A percentile compares a stretch with the other conserved stretches of the same genome.
phyloP scores from a whole-genome alignment of 1,284 basidiomycete species.

The Ceratobasidium sp. region DNA sequence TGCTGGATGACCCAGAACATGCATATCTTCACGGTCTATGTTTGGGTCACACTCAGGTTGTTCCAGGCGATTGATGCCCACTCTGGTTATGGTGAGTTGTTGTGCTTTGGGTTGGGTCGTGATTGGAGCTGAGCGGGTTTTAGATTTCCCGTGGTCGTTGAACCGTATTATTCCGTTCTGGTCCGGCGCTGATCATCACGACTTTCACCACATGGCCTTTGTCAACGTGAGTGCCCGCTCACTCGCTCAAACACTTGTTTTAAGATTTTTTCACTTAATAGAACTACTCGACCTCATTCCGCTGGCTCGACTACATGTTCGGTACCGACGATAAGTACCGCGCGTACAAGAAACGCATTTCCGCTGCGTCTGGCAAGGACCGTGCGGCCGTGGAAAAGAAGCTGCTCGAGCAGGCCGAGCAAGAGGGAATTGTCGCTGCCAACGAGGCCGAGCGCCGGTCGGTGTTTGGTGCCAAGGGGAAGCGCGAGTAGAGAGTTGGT shows the following conservation, averaged over 20 bases:
- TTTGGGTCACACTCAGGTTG: conserved; percentile 93
- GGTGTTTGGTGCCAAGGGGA: conserved; percentile 32
- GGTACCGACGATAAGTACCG: conserved; percentile 90
- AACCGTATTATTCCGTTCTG: conserved; percentile 96
- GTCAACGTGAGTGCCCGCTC: conserved; percentile 61
- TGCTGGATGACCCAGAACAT: conserved; percentile 77
- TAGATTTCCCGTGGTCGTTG: conserved; percentile 97
- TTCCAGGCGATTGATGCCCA: conserved; percentile 99
- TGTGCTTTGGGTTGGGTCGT: not conserved
- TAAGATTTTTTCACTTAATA: conserved; percentile 47
- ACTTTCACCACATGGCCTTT: conserved; percentile 95
- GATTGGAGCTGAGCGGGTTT: not conserved
- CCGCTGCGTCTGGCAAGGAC: conserved; percentile 60
- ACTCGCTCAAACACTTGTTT: not conserved
- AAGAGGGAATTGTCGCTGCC: conserved; percentile 78
- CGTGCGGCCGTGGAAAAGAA: conserved; percentile 66
- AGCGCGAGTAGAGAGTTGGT: conserved; percentile 31
- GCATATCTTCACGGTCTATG: conserved; percentile 92
- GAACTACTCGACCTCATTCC: conserved; percentile 91
- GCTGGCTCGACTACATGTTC: conserved; percentile 88
- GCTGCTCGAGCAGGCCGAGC: conserved; percentile 71
- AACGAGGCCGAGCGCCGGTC: conserved; percentile 61
- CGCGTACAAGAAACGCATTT: conserved; percentile 73
- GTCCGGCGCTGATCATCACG: conserved; percentile 99
- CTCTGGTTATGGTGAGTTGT: conserved; percentile 85